Conservation (phyloP, 495 filamentous ascomycete species). For the Daldinia loculata region DNA sequence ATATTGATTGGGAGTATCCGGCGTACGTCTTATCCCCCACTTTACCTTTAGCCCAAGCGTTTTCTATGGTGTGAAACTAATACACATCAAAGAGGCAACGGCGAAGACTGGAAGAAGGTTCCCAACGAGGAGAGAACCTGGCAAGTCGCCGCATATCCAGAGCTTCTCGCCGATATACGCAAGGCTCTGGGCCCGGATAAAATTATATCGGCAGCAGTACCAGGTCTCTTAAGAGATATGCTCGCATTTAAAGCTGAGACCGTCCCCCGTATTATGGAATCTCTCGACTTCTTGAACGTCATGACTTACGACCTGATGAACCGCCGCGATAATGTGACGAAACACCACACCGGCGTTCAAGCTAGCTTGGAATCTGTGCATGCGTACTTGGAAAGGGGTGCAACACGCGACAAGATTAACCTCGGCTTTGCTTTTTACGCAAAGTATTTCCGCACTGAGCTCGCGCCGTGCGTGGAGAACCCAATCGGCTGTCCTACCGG, state of each 20-base stretch:
- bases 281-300: constrained; percentile 78
- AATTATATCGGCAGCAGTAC: constrained; percentile 74
- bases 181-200: constrained; percentile 66
- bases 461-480: constrained; percentile 55
- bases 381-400: constrained; percentile 67
- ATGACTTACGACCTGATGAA: constrained; percentile 87
- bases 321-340: constrained; percentile 72
- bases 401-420: constrained; percentile 66
- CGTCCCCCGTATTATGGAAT: constrained; percentile 67
- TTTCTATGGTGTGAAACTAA: constrained; percentile 2
- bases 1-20: constrained; percentile 86
- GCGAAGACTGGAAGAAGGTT: constrained; percentile 73
- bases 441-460: constrained; percentile 74
- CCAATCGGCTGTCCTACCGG: constrained; percentile 71
- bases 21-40: constrained; percentile 51
- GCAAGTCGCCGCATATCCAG: constrained; percentile 72
- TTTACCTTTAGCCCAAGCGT: neutral
- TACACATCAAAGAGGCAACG: constrained; percentile 66
- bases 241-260: constrained; percentile 73
- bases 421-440: constrained; percentile 79
- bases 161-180: constrained; percentile 68
- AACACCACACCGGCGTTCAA: constrained; percentile 70
- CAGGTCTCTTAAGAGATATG: constrained; percentile 74
- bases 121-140: constrained; percentile 68
- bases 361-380: constrained; percentile 64